Evolutionary conservation across 2,329 filamentous ascomycete species (phyloP), one percentile per base, ranked within the genome.

Genomic region (Ophiobolus disseminans): DNA sequence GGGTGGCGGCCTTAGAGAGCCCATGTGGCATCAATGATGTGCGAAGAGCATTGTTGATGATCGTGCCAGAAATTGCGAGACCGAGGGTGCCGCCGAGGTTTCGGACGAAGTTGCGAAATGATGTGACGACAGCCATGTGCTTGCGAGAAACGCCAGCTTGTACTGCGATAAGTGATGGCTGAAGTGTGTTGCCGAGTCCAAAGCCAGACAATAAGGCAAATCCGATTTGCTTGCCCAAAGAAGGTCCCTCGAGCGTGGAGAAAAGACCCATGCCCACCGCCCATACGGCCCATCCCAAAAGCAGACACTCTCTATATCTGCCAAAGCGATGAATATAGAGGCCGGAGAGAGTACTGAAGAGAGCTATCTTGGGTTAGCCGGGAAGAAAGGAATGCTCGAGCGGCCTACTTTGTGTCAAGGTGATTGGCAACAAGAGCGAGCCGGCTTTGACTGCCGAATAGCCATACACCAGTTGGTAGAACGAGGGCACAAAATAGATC

Each of bases 91-190:
- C 85, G 4, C 85, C 85, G 3, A 83, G 72, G 36, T 80, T 81
- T 11, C 85, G 80, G 53, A 86, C 76, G 63, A 87, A 87, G 56
- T 87, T 87, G 1, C 85, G 77, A 43, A 81, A 79, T 2, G 82
- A 83, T 23, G 86, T 86, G 11, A 86, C 80, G 1, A 87, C 80
- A 0, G 85, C 85, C 32, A 85, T 78, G 32, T 86, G 79, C 0
- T 78, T 72, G 56, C 83, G 84, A 3, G 76, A 74, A 11, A 60
- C 57, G 8, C 65, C 62, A 0, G 82, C 82, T 62, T 86, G 83
- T 13, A 83, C 68, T 1, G 83, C 84, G 4, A 86, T 77, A 0
- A 87, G 73, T 0, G 78, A 79, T 3, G 80, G 79, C 46, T 82
- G 80, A 48, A 82, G 79, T 2, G 75, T 76, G 48, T 76, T 78